Evolutionary conservation across 805 yeast species (phyloP), one percentile per base, ranked within the genome.

Genomic region (Starmerella apis): DNA sequence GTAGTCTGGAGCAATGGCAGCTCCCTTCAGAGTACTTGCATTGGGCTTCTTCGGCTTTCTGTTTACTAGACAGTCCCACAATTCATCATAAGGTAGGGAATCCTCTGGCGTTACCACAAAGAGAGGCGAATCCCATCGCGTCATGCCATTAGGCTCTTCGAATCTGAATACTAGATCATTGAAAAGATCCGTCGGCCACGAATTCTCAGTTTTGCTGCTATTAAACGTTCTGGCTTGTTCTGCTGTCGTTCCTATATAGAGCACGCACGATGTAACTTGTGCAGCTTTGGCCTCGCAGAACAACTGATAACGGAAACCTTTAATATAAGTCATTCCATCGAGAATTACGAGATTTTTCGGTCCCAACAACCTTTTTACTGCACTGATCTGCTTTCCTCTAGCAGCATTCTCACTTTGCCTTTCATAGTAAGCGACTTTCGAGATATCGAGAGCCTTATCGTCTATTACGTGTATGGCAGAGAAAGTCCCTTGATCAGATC

Each of bases 81-180:
- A 74, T 16, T 78, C 83, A 1, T 81, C 82, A 19, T 81, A 64
- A 0, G 87, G 84, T 23, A 81, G 61, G 14, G 37, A 18, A 2
- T 65, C 67, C 2, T 69, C 69, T 28, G 81, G 80, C 3, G 79
- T 75, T 1, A 88, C 66, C 0, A 86, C 78, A 61, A 87, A 80
- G 53, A 90, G 68, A 5, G 98, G 98, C 3, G 94, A 79, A 62
- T 92, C 98, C 98, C 98, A 92, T 52, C 96, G 69, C 24, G 81
- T 77, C 60, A 77, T 76, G 28, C 80, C 79, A 62, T 86, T 83
- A 0, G 98, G 98, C 63, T 92, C 98, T 66, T 92, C 98, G 62
- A 81, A 92, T 52, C 98, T 67, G 78, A 87, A 83, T 3, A 78
- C 74, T 50, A 90, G 68, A 47, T 82, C 88, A 14, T 73, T 72